Evolutionary conservation across 352 stramenopile genomes (phyloP).

Genomic region (Phytopythium mirpurense): DNA sequence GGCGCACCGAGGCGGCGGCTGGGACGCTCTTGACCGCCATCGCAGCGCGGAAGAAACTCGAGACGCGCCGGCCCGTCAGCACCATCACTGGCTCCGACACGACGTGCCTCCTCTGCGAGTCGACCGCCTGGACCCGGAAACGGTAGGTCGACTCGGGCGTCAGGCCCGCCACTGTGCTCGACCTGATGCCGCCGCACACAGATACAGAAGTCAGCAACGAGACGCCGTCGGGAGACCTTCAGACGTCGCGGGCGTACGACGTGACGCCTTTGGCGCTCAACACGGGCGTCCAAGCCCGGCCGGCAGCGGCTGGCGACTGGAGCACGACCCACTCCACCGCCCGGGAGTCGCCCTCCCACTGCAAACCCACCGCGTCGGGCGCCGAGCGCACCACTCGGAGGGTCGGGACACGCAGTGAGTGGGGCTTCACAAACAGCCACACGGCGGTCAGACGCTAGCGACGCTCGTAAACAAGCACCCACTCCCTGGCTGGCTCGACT

Average conservation of each 20-base stretch:
- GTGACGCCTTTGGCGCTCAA: not conserved
- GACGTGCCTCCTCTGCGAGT: not conserved
- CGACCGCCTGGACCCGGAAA: conserved; percentile 4
- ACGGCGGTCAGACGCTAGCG: no score
- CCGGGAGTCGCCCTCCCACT: not conserved
- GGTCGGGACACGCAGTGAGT: no score
- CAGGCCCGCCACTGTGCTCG: not conserved
- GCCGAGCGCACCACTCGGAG: not conserved
- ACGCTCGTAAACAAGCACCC: no score
- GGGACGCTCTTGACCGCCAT: not conserved
- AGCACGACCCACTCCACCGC: not conserved
- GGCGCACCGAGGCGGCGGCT: not conserved
- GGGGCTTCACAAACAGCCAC: no score
- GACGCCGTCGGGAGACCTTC: not conserved
- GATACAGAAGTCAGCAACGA: not conserved
- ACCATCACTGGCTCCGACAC: not conserved
- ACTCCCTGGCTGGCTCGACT: no score
- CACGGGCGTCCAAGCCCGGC: not conserved
- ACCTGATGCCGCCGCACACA: not conserved
- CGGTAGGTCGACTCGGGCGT: not conserved
- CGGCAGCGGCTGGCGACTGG: not conserved
- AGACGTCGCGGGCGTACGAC: no score
- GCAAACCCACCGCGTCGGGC: not conserved
- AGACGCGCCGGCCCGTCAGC: not conserved
- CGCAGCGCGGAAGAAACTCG: conserved; percentile 5